A percentile compares a stretch with the other conserved stretches of the same genome.
These are phyloP conservation scores for Coprinopsis cinerea DNA, from an alignment of 768 basidiomycete genomes.

Conservation along the genomic window DNA sequence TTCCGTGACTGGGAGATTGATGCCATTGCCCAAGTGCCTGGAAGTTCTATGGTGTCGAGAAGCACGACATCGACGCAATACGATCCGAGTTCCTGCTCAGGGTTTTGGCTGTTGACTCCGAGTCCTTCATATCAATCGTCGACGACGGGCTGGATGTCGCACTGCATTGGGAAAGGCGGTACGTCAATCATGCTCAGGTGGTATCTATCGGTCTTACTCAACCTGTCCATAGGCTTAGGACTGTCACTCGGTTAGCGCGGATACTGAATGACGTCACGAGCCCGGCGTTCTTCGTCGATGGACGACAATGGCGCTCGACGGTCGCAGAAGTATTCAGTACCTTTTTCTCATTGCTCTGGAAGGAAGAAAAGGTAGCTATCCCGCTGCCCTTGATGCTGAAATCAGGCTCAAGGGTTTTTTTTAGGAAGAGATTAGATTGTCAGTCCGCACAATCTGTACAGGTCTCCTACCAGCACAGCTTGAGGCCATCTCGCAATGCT, in stretches of 20 bases:
- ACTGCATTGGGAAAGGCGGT: constrained; percentile 50
- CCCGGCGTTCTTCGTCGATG: constrained; percentile 55
- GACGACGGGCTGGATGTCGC: constrained; percentile 30
- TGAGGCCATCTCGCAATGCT: constrained; percentile 59
- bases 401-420: neutral
- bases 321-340: constrained; percentile 51
- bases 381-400: neutral
- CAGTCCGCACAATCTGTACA: constrained; percentile 51
- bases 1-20: constrained; percentile 2
- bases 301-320: constrained; percentile 61
- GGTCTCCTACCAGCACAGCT: constrained; percentile 63
- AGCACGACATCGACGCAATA: constrained; percentile 44
- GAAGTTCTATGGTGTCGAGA: constrained; percentile 61
- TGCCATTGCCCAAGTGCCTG: constrained; percentile 47
- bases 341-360: constrained; percentile 62
- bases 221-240: constrained; percentile 54
- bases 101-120: constrained; percentile 54
- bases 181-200: constrained; percentile 11
- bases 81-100: constrained; percentile 55
- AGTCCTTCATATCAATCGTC: constrained; percentile 53
- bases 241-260: constrained; percentile 52
- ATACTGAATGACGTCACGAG: constrained; percentile 63
- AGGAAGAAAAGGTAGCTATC: constrained; percentile 49
- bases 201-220: no score
- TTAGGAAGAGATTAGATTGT: constrained; percentile 65